These are phyloP conservation scores for Calonectria honghensis DNA, from an alignment of 2,329 filamentous ascomycete species.

Conservation along the genomic window DNA sequence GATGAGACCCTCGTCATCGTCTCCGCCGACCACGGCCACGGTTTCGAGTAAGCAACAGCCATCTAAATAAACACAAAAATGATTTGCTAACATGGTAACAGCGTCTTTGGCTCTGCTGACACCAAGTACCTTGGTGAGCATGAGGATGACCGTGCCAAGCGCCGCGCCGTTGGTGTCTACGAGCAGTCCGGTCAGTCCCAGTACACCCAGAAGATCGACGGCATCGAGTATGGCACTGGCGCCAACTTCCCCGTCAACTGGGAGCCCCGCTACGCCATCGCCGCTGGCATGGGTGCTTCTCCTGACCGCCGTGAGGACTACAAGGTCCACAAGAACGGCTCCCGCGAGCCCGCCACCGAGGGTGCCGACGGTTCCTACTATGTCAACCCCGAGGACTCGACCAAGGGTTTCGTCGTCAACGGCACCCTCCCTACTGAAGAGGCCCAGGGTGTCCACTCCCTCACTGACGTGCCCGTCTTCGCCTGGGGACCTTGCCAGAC, in stretches of 20 bases:
- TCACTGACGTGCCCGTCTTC: conserved; percentile 87
- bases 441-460: conserved; percentile 82
- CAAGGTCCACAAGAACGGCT: conserved; percentile 79
- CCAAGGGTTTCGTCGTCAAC: conserved; percentile 82
- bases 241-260: conserved; percentile 88
- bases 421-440: conserved; percentile 81
- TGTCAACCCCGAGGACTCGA: conserved; percentile 80
- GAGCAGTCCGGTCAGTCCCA: conserved; percentile 83
- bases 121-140: conserved; percentile 84
- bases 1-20: conserved; percentile 87
- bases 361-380: conserved; percentile 76
- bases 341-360: conserved; percentile 76
- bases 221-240: conserved; percentile 82
- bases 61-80: neutral
- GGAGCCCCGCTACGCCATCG: conserved; percentile 89
- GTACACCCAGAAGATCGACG: conserved; percentile 77
- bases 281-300: conserved; percentile 80
- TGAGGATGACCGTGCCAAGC: conserved; percentile 81
- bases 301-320: conserved; percentile 88
- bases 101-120: conserved; percentile 86
- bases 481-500: conserved; percentile 87
- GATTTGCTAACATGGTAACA: conserved; percentile 42
- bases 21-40: conserved; percentile 92
- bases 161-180: conserved; percentile 84
- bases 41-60: conserved; percentile 76